A percentile compares a stretch with the other conserved stretches of the same genome.
These are phyloP conservation scores for Pleurotus ostreatus DNA, from an alignment of 768 basidiomycete species.

Conservation along the genomic window DNA sequence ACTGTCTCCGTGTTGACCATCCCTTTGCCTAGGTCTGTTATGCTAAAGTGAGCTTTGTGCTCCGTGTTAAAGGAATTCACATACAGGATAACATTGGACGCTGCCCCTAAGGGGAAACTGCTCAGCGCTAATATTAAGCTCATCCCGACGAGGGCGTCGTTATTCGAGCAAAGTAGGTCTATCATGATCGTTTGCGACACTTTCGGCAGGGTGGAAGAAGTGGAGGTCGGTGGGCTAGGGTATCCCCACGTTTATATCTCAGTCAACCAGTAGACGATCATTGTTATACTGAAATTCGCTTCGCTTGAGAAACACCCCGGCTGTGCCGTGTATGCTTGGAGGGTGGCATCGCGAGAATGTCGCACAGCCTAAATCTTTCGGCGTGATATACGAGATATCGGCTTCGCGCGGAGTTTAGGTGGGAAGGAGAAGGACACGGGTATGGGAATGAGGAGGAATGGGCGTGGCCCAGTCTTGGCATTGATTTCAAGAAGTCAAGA, in stretches of 20 bases:
- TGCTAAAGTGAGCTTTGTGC: background rate
- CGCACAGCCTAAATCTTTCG: background rate
- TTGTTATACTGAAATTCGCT: background rate
- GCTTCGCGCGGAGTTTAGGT: slow-evolving; percentile 6
- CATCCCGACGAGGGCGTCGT: background rate
- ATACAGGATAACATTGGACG: background rate
- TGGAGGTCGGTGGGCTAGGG: too few relatives aligned
- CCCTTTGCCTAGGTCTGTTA: background rate
- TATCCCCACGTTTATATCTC: too few relatives aligned
- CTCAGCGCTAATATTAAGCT: background rate
- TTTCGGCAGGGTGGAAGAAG: too few relatives aligned
- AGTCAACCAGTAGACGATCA: too few relatives aligned
- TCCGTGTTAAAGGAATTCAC: background rate
- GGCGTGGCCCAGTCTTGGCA: too few relatives aligned
- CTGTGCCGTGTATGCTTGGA: background rate
- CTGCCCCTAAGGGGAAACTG: background rate
- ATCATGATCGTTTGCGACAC: background rate
- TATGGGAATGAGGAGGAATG: background rate
- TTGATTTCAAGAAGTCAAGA: too few relatives aligned
- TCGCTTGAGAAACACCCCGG: background rate
- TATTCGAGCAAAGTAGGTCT: background rate
- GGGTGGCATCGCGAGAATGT: background rate
- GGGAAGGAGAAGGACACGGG: background rate
- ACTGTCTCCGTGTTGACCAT: slow-evolving; percentile 10
- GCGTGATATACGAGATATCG: background rate